Conservation (phyloP, 352 stramenopile genomes). For the Phytophthora constricta region DNA sequence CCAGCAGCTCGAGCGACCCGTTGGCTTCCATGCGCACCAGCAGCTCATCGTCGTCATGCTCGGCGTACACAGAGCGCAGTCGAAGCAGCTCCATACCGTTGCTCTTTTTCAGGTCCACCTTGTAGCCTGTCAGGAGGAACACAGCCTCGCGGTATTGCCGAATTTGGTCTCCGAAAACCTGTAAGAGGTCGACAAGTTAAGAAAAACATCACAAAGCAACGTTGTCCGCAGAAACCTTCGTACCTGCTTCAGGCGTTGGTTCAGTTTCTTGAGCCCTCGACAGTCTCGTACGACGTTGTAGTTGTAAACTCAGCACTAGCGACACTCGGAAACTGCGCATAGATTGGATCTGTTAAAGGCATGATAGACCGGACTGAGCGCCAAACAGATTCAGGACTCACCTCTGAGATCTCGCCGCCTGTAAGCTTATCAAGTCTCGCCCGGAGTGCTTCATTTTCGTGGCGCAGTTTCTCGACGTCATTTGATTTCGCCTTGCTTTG, state of each 20-base stretch:
- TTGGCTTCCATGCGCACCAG: slow-evolving; percentile 85
- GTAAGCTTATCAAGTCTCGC: slow-evolving; percentile 49
- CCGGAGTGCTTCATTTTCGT: slow-evolving; percentile 66
- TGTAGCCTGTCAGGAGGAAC: slow-evolving; percentile 89
- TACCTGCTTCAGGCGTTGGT: slow-evolving; percentile 89
- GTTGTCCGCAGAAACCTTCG: too few relatives aligned
- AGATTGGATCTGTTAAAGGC: too few relatives aligned
- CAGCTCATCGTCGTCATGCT: slow-evolving; percentile 85
- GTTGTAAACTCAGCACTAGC: slow-evolving; percentile 51
- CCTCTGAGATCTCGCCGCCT: slow-evolving; percentile 37
- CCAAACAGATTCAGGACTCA: slow-evolving; percentile 7
- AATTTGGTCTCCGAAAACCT: slow-evolving; percentile 90
- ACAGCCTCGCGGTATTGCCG: slow-evolving; percentile 90
- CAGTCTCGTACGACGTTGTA: slow-evolving; percentile 85
- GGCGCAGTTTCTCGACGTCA: slow-evolving; percentile 52
- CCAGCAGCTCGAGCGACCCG: slow-evolving; percentile 80
- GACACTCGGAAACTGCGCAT: slow-evolving; percentile 22
- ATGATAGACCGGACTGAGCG: too few relatives aligned
- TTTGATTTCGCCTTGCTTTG: slow-evolving; percentile 44
- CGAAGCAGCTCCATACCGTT: slow-evolving; percentile 79
- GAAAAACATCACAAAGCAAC: too few relatives aligned
- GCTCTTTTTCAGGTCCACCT: slow-evolving; percentile 87
- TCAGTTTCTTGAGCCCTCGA: slow-evolving; percentile 87
- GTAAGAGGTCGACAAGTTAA: neutral
- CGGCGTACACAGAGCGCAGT: slow-evolving; percentile 84